These are phyloP conservation scores for Metarhizium rileyi DNA, from an alignment of 2,329 filamentous ascomycete genomes.

Conservation along the genomic window DNA sequence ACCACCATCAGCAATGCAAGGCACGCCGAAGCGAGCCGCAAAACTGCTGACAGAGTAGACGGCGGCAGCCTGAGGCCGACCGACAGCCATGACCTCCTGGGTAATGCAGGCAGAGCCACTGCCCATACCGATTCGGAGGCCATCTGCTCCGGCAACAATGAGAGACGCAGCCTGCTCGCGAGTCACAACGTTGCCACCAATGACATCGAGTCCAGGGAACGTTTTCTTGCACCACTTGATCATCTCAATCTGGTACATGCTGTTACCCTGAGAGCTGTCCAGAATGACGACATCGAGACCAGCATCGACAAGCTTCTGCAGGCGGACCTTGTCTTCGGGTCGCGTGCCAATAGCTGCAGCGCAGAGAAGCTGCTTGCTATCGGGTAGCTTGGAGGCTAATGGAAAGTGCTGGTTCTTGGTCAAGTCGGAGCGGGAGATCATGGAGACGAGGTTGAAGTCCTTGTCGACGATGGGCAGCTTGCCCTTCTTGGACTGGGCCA, in stretches of 20 bases:
- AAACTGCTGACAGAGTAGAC: slow-evolving; percentile 87
- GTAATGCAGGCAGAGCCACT: slow-evolving; percentile 97
- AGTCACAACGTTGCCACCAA: slow-evolving; percentile 97
- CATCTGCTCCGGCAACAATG: slow-evolving; percentile 90
- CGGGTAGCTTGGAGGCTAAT: slow-evolving; percentile 86
- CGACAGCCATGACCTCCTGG: slow-evolving; percentile 98
- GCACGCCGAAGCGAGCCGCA: slow-evolving; percentile 86
- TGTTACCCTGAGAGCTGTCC: slow-evolving; percentile 96
- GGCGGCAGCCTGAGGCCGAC: slow-evolving; percentile 86
- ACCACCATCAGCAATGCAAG: slow-evolving; percentile 95
- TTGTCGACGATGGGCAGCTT: slow-evolving; percentile 89
- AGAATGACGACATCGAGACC: slow-evolving; percentile 92
- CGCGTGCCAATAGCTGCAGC: slow-evolving; percentile 93
- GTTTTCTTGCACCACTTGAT: slow-evolving; percentile 89
- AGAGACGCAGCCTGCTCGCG: slow-evolving; percentile 87
- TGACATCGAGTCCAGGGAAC: slow-evolving; percentile 81
- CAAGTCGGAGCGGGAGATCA: slow-evolving; percentile 88
- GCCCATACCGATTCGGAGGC: slow-evolving; percentile 97
- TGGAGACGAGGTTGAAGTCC: slow-evolving; percentile 76
- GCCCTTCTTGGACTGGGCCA: slow-evolving; percentile 95
- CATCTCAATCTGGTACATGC: slow-evolving; percentile 98
- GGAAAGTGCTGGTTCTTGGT: slow-evolving; percentile 99
- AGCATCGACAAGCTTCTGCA: slow-evolving; percentile 83
- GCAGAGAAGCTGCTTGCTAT: slow-evolving; percentile 95
- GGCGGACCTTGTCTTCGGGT: slow-evolving; percentile 79